Conservation (phyloP, 148 eudicot species). For the Dysphania ambrosioides region DNA sequence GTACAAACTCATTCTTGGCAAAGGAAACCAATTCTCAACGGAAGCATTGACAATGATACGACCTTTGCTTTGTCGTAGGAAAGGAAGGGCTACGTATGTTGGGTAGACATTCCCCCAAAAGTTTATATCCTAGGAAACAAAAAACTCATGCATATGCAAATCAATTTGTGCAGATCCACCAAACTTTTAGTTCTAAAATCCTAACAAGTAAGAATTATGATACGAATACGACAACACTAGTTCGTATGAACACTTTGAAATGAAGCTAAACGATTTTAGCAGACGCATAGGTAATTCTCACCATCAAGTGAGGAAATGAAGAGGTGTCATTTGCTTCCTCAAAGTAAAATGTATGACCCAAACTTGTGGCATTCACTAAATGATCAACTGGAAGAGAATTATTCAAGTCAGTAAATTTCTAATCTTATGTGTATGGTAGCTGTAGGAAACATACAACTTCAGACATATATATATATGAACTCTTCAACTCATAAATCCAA, state of each 20-base stretch:
- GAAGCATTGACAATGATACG: slow-evolving; percentile 81
- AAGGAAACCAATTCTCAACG: slow-evolving; percentile 88
- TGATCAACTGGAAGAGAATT: slow-evolving; percentile 67
- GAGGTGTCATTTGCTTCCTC: slow-evolving; percentile 80
- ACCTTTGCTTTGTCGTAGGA: slow-evolving; percentile 57
- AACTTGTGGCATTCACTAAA: slow-evolving; percentile 81
- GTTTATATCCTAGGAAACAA: slow-evolving; percentile 62
- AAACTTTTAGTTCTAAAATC: neutral
- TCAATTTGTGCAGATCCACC: neutral
- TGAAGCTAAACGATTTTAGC: neutral
- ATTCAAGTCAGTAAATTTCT: neutral
- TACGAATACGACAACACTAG: neutral
- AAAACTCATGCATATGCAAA: neutral
- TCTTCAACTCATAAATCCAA: too few species aligned
- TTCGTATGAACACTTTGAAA: too few species aligned
- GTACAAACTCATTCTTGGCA: slow-evolving; percentile 91
- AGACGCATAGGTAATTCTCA: slow-evolving; percentile 10
- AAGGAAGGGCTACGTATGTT: slow-evolving; percentile 78
- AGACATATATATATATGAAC: too few species aligned
- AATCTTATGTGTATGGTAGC: too few species aligned
- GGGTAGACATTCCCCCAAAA: slow-evolving; percentile 98
- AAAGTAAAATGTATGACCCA: slow-evolving; percentile 80
- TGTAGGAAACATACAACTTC: too few species aligned
- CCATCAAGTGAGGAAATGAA: slow-evolving; percentile 79
- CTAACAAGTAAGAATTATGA: too few species aligned